Conservation (phyloP, 768 basidiomycete species). For the Peribolospora kevripleyi region DNA sequence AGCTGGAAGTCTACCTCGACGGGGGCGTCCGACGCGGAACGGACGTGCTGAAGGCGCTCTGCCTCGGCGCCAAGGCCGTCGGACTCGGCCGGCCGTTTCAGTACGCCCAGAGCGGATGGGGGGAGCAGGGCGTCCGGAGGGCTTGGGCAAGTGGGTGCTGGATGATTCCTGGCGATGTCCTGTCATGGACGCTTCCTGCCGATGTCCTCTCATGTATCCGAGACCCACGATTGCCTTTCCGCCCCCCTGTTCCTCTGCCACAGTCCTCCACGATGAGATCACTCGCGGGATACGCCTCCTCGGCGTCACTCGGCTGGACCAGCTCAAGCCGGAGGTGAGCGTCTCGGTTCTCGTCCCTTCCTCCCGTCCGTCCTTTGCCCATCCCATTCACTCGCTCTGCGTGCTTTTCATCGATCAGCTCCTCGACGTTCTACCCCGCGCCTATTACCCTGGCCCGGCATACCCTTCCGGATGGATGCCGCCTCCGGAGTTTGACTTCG, state of each 20-base stretch:
- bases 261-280: not conserved
- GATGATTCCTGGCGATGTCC: no score
- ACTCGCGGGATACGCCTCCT: not conserved
- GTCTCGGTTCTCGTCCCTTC: no score
- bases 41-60: slow-evolving; percentile 27
- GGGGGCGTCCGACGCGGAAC: slow-evolving; percentile 28
- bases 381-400: no score
- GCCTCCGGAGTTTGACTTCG: no score
- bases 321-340: slow-evolving; percentile 8
- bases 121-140: slow-evolving; percentile 19
- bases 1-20: slow-evolving; percentile 25
- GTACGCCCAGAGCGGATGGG: slow-evolving; percentile 22
- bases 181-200: no score
- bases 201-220: no score
- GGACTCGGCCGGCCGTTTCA: slow-evolving; percentile 75
- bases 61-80: slow-evolving; percentile 51
- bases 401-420: no score
- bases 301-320: not conserved
- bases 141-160: slow-evolving; percentile 17
- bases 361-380: no score
- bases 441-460: no score
- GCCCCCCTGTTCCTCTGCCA: not conserved
- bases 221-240: not conserved
- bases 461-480: no score
- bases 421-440: no score